A percentile compares a stretch with the other conserved stretches of the same genome.
Conservation (phyloP, 257 asterid species). For the Leptodermis oblonga region DNA sequence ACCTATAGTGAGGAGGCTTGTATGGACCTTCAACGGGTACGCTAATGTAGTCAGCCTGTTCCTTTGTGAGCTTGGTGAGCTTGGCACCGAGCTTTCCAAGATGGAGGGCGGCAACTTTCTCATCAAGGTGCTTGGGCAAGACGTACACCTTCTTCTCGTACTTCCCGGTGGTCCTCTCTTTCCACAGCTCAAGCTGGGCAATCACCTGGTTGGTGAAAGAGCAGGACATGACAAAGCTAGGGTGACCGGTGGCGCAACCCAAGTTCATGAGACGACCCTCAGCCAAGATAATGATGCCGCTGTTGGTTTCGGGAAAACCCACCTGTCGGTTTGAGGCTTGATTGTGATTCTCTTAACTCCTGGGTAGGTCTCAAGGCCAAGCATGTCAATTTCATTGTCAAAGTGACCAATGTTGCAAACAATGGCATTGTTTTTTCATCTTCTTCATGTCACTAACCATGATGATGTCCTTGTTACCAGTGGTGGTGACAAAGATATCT, state of each 20-base stretch:
- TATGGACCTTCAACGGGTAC: slow-evolving; percentile 59
- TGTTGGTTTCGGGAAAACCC: slow-evolving; percentile 49
- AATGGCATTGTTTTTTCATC: slow-evolving; percentile 62
- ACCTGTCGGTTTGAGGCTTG: slow-evolving; percentile 58
- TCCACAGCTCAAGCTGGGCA: slow-evolving; percentile 67
- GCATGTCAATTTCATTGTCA: slow-evolving; percentile 60
- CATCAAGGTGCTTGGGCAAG: slow-evolving; percentile 55
- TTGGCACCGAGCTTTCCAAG: slow-evolving; percentile 57
- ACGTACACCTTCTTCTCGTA: slow-evolving; percentile 58
- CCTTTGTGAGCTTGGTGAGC: slow-evolving; percentile 48
- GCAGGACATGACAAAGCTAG: slow-evolving; percentile 67
- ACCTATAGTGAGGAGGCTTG: slow-evolving; percentile 61
- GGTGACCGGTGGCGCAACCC: slow-evolving; percentile 66
- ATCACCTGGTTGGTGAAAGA: slow-evolving; percentile 63
- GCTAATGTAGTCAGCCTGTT: slow-evolving; percentile 50
- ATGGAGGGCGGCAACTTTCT: slow-evolving; percentile 65
- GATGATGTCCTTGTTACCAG: slow-evolving; percentile 62
- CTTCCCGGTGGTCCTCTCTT: slow-evolving; percentile 40
- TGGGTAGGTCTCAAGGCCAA: slow-evolving; percentile 49
- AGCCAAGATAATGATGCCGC: slow-evolving; percentile 45
- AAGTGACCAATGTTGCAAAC: slow-evolving; percentile 76
- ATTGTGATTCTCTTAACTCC: slow-evolving; percentile 53
- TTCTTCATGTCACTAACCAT: slow-evolving; percentile 56
- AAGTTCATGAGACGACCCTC: slow-evolving; percentile 69
- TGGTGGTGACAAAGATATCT: slow-evolving; percentile 65